These are phyloP conservation scores for Aquanectria penicillioides DNA, from an alignment of 2,329 filamentous ascomycete genomes.

Conservation along the genomic window DNA sequence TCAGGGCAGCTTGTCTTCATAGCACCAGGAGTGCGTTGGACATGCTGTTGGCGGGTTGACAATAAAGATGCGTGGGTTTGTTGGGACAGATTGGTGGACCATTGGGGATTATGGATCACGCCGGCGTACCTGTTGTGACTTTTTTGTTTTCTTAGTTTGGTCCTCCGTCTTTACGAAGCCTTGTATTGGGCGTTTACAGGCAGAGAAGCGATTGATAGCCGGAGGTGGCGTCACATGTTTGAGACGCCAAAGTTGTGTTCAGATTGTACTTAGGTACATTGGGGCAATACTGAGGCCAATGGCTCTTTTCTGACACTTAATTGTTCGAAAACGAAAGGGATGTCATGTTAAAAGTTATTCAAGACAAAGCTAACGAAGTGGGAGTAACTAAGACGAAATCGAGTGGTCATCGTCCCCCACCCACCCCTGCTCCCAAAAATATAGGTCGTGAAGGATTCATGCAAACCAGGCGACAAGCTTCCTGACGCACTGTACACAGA, in stretches of 20 bases:
- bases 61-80: not conserved
- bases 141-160: not conserved
- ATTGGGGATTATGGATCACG: not conserved
- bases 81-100: not conserved
- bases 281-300: slow-evolving; percentile 12
- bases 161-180: not conserved
- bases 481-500: no score
- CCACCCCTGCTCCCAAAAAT: no score
- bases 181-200: slow-evolving; percentile 3
- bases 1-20: not conserved
- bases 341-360: not conserved
- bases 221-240: not conserved
- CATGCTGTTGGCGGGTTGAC: no score
- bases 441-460: no score
- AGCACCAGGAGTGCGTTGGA: not conserved
- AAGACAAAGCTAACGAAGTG: not conserved
- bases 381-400: no score
- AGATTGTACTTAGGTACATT: slow-evolving; percentile 19
- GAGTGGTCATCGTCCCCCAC: no score
- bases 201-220: not conserved
- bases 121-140: slow-evolving; percentile 2
- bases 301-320: not conserved
- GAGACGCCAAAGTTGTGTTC: slow-evolving; percentile 5
- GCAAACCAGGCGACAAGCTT: no score
- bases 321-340: not conserved